Evolutionary conservation across 139 green algal genomes (phyloP), one percentile per base, ranked within the genome.

Genomic region (Chlorella sp.): DNA sequence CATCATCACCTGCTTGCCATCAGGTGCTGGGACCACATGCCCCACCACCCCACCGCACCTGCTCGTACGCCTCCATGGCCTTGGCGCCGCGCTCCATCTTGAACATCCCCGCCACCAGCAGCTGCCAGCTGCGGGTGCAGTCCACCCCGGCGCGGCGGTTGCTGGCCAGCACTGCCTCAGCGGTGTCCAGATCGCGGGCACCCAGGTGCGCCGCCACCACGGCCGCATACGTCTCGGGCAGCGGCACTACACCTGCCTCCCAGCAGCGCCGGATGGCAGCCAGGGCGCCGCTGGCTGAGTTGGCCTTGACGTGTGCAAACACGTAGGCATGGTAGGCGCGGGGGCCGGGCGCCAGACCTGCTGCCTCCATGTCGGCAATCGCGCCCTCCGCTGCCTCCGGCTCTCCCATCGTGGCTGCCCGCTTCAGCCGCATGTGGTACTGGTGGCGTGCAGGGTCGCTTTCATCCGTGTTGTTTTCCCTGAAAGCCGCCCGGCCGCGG

Each of bases 261-360:
- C 76, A 82, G 60, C 76, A 82, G n/a, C 73, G 41, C 11, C 85
- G 62, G 28, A 87, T 80, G 15, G 87, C 85, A 11, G 25, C 65
- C 73, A 89, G 74, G 5, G 84, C 87, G 51, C 85, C 80, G 12
- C 56, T n/a, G 18, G 80, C 36, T 16, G 84, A 21, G 11, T 56
- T 12, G 16, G 62, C 67, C n/a, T 74, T 83, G 9, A 62, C 71
- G 64, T 91, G 80, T 38, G 79, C 76, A 63, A 81, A 86, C n/a
- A 91, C 71, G n/a, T 88, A 78, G 32, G 60, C 87, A 60, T 91
- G 87, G 78, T 88, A 91, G 36, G 87, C 87, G 7, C 78, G 78
- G 17, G 85, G 85, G 64, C 87, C 87, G 20, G 87, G 87, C 72
- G 67, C 39, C 16, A 88, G 32, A 23, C 85, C 87, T 6, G 34